These are phyloP conservation scores for Dothistroma septosporum DNA, from an alignment of 2,329 filamentous ascomycete genomes.

Conservation along the genomic window DNA sequence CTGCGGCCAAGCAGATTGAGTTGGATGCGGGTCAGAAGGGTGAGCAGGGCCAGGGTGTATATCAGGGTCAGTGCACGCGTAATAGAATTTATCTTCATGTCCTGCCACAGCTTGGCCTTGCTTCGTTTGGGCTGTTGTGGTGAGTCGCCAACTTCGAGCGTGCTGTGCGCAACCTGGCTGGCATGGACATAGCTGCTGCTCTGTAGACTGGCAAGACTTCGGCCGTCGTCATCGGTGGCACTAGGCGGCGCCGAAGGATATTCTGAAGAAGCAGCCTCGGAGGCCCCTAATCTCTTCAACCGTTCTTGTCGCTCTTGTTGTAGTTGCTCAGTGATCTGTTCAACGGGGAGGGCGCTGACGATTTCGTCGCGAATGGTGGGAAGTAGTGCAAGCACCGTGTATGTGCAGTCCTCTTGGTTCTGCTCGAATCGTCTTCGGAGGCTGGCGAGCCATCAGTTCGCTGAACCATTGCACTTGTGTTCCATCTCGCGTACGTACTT, in stretches of 20 bases:
- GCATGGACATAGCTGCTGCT: conserved; percentile 81
- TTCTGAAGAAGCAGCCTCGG: conserved; percentile 56
- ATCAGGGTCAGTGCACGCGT: conserved; percentile 86
- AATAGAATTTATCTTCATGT: conserved; percentile 91
- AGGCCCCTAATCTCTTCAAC: conserved; percentile 45
- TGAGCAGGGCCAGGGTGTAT: conserved; percentile 84
- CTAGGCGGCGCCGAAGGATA: conserved; percentile 59
- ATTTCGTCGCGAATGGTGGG: conserved; percentile 89
- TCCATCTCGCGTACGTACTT: conserved; percentile 66
- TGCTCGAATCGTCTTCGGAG: conserved; percentile 94
- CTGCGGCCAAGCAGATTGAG: conserved; percentile 92
- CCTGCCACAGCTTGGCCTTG: conserved; percentile 94
- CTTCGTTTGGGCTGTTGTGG: conserved; percentile 62
- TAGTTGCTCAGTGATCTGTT: conserved; percentile 86
- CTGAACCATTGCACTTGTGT: not conserved
- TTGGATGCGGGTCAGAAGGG: conserved; percentile 89
- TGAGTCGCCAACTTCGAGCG: conserved; percentile 13
- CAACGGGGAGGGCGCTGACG: conserved; percentile 80
- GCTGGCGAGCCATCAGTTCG: conserved; percentile 45
- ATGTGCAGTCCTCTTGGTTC: conserved; percentile 98
- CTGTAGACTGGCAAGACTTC: conserved; percentile 68
- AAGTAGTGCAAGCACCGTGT: conserved; percentile 91
- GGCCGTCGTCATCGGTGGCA: conserved; percentile 75
- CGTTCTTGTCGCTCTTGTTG: conserved; percentile 86
- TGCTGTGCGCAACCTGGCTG: conserved; percentile 62